phyloP scores from a whole-genome alignment of 2,329 filamentous ascomycete genomes.

The Aspergillus tanneri region DNA sequence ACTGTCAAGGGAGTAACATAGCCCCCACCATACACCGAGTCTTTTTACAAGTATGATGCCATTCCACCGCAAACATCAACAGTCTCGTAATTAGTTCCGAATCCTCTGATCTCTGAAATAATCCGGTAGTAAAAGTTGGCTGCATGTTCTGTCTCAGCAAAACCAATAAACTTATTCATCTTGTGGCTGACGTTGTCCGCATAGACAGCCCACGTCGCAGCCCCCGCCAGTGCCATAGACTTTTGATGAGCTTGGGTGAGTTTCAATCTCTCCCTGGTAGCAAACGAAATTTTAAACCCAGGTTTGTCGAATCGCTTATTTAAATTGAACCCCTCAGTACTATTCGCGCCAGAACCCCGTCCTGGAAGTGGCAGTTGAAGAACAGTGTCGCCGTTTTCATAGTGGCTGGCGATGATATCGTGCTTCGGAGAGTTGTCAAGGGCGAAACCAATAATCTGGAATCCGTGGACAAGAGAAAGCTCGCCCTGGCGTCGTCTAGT shows the following conservation, averaged over 20 bases:
- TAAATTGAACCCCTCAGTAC: too few relatives aligned
- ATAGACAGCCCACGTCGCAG: slow-evolving; percentile 1
- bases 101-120: slow-evolving; percentile 8
- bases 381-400: slow-evolving; percentile 1
- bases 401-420: slow-evolving; percentile 2
- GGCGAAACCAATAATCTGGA: slow-evolving; percentile 3
- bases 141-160: slow-evolving; percentile 1
- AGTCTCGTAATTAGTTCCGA: slow-evolving; percentile 9
- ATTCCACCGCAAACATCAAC: slow-evolving; percentile 8
- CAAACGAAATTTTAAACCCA: slow-evolving; percentile 10
- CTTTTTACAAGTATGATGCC: slow-evolving; percentile 5
- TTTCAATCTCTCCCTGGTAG: slow-evolving; percentile 3
- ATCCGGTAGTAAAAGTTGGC: slow-evolving; percentile 12
- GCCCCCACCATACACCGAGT: not conserved
- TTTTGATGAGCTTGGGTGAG: slow-evolving; percentile 7
- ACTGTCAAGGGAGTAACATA: too few relatives aligned
- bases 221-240: not conserved
- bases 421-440: slow-evolving; percentile 2
- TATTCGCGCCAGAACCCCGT: not conserved
- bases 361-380: not conserved
- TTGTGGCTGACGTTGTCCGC: not conserved
- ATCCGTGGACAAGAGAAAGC: not conserved
- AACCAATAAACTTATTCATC: slow-evolving; percentile 4
- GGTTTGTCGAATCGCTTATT: slow-evolving; percentile 6
- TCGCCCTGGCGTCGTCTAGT: not conserved